Base-by-base conservation (phyloP, 192 early-diverging fungal genomes). In the Powellomyces hirtus region DNA sequence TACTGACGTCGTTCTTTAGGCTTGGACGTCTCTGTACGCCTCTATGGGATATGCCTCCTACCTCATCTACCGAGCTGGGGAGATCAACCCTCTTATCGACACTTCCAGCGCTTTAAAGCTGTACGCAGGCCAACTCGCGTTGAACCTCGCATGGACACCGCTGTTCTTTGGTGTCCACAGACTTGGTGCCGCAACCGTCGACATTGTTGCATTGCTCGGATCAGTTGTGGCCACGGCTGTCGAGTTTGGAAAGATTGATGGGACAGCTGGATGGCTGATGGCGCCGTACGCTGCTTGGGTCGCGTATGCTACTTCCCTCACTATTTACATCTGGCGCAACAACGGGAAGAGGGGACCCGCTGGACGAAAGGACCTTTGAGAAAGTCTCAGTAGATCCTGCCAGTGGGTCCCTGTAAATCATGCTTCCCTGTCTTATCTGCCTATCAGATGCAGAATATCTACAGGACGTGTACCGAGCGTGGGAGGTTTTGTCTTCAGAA, bases 141-240 rank as follows among this genome's bases (percentile, higher is more conserved):
- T 73, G 34, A 73, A 73, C 51, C 22, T 73, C 7, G 18, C 49
- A n/a, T 73, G 72, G 72, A 67, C 58, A 7, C 72, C 72, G 8
- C 27, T 66, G 24, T 73, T 73, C 64, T 73, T 73, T 37, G 44
- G 46, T 6, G 13, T 24, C 6, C 42, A 66, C 26, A 29, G 22
- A 26, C 49, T 67, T 31, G 57, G 56, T 2, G 7, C 33, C 33
- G 72, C 64, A 49, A 52, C 26, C 30, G 1, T 62, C 34, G 72
- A 73, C 36, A 68, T 73, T 36, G 20, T 33, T 0, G 49, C 59
- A 1, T 49, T 73, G 26, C 24, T 57, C n/a, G 57, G 38, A 42
- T 30, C 63, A 7, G 30, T 55, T 2, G 34, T 67, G 0, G 58
- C 59, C 30, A 73, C 72, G 5, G 37, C 42, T 11, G 37, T 44